These are phyloP conservation scores for Coemansia sp. DNA, from an alignment of 192 early-diverging fungal species.

Conservation along the genomic window DNA sequence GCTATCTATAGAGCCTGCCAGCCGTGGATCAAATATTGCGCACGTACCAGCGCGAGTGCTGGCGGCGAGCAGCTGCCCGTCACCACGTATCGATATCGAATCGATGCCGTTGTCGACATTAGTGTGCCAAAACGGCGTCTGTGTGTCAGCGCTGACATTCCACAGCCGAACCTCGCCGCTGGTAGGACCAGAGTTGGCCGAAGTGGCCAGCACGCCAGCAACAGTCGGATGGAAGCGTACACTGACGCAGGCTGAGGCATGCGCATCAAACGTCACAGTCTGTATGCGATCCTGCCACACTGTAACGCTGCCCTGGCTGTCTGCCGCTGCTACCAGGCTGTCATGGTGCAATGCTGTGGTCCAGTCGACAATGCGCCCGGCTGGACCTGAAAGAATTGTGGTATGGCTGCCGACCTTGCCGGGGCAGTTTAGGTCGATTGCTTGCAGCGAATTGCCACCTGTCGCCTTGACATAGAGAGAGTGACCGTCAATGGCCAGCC, in stretches of 20 bases:
- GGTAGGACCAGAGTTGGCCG: conserved; percentile 9
- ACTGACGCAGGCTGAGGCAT: conserved; percentile 20
- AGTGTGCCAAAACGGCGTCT: conserved; percentile 19
- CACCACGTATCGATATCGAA: conserved; percentile 33
- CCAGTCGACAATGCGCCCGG: conserved; percentile 33
- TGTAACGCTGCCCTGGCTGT: conserved; percentile 29
- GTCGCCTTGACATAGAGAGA: conserved; percentile 29
- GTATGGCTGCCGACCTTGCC: conserved; percentile 23
- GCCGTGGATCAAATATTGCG: conserved; percentile 31
- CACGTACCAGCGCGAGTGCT: conserved; percentile 28
- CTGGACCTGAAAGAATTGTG: not conserved
- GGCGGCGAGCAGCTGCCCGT: conserved; percentile 34
- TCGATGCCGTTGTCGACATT: conserved; percentile 12
- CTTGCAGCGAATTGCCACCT: conserved; percentile 34
- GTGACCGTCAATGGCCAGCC: conserved; percentile 29
- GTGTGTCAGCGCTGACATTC: conserved; percentile 12
- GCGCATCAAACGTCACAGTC: conserved; percentile 8
- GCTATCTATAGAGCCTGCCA: not conserved
- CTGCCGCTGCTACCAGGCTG: conserved; percentile 23
- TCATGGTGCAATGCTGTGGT: conserved; percentile 25
- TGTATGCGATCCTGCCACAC: conserved; percentile 29
- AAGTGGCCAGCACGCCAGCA: conserved; percentile 25
- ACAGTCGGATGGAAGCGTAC: conserved; percentile 47
- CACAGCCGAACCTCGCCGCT: conserved; percentile 33
- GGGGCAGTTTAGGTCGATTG: conserved; percentile 14